Percentiles rank a stretch among this genome's conserved stretches.
These are phyloP conservation scores for Cercospora janseana DNA, from an alignment of 2,329 filamentous ascomycete species.

Conservation along the genomic window DNA sequence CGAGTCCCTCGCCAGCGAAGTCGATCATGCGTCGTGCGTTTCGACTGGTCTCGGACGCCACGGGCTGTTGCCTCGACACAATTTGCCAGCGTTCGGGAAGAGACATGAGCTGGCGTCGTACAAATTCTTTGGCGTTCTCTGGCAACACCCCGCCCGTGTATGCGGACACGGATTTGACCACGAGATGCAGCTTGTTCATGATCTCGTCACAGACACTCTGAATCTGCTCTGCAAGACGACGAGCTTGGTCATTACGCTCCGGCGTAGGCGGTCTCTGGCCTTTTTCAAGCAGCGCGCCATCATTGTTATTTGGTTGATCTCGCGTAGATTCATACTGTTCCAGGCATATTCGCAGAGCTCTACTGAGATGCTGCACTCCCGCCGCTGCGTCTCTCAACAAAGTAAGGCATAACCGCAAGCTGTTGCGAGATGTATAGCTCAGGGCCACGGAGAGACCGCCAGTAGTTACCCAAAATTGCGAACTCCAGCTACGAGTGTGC, in stretches of 20 bases:
- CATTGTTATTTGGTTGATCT: constrained; percentile 49
- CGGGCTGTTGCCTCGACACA: constrained; percentile 51
- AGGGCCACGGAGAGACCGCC: constrained; percentile 89
- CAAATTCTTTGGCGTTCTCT: constrained; percentile 79
- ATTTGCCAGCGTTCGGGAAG: constrained; percentile 79
- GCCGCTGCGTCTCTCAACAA: constrained; percentile 80
- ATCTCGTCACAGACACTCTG: constrained; percentile 58
- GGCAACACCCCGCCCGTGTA: constrained; percentile 90
- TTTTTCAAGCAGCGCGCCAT: constrained; percentile 42
- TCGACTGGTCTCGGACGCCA: constrained; percentile 49
- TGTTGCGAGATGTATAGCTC: constrained; percentile 81
- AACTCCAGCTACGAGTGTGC: constrained; percentile 64
- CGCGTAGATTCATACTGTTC: constrained; percentile 69
- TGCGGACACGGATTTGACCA: constrained; percentile 80
- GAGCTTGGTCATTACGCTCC: constrained; percentile 41
- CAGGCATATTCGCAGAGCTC: constrained; percentile 69
- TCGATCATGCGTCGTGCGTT: constrained; percentile 75
- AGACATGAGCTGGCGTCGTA: constrained; percentile 78
- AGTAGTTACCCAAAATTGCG: constrained; percentile 71
- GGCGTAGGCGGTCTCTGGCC: constrained; percentile 34
- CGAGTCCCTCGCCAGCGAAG: constrained; percentile 83
- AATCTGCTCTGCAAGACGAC: constrained; percentile 72
- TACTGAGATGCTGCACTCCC: constrained; percentile 73
- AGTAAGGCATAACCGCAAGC: constrained; percentile 77
- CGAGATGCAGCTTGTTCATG: constrained; percentile 63